Evolutionary conservation across 2,329 filamentous ascomycete species (phyloP), one percentile per base, ranked within the genome.

Genomic region (Cladophialophora chaetospira): DNA sequence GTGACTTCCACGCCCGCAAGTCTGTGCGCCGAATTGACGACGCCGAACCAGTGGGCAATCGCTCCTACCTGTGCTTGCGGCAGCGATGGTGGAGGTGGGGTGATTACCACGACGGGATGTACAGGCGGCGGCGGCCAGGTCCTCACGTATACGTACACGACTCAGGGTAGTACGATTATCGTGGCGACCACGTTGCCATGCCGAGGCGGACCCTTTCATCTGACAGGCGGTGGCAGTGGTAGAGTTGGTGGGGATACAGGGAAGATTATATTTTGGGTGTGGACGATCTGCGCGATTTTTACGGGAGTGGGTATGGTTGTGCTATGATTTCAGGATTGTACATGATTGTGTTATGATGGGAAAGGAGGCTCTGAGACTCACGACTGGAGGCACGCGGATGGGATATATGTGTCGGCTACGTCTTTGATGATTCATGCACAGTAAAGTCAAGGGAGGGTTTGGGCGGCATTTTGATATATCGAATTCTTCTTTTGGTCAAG

Each of bases 71-170:
- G 33, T 10, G 33, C n/a, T 23, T 49, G 46, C 17, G 46, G 46
- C 21, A 11, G n/a, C 31, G 46, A 26, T 23, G 19, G n/a, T 11
- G 25, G 13, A 15, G 2, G 10, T 21, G 31, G 11, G 3, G 13
- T 26, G n/a, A 19, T 40, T 19, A 38, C 23, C 35, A 25, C 23
- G 11, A 51, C 48, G 3, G 4, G 15, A 33, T 29, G 11, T 5
- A 3, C 23, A 6, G 9, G 23, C 23, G 23, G 38, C 5, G 48
- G 48, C n/a, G 48, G 23, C 15, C 33, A 51, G 11, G 35, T 43
- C 26, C 33, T 51, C n/a, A 51, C 48, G 8, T 51, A 51, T 36
- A 51, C 48, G 5, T 51, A 51, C 48, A 51, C 48, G 36, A 51
- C 48, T 13, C 17, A 51, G 28, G 48, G 48, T 5, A 40, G 35